phyloP scores from a whole-genome alignment of 1,284 basidiomycete species.

The Boletus subluridellus region DNA sequence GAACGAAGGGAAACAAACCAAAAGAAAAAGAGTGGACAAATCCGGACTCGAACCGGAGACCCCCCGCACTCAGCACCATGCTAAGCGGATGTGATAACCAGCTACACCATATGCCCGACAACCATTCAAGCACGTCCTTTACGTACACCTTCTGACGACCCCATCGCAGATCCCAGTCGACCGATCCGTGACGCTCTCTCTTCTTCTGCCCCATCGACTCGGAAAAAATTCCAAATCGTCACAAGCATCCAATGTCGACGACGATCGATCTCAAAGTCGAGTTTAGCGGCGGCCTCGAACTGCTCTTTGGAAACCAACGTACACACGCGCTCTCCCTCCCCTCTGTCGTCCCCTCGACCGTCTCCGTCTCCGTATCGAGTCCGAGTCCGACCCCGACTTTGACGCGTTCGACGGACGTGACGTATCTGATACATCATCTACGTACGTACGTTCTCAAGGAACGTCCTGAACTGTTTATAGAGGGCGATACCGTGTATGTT shows the following conservation, averaged over 20 bases:
- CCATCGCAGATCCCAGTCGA: too few relatives aligned
- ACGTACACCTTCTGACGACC: too few relatives aligned
- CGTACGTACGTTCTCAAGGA: slow-evolving; percentile 78
- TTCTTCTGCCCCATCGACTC: too few relatives aligned
- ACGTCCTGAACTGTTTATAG: slow-evolving; percentile 86
- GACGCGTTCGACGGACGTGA: slow-evolving; percentile 50
- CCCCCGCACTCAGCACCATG: slow-evolving; percentile 35
- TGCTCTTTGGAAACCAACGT: slow-evolving; percentile 71
- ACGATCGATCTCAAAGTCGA: slow-evolving; percentile 51
- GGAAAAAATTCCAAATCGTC: too few relatives aligned
- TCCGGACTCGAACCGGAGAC: slow-evolving; percentile 39
- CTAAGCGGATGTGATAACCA: slow-evolving; percentile 51
- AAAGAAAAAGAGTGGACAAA: neutral
- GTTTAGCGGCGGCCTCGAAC: slow-evolving; percentile 79
- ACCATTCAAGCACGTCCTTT: too few relatives aligned
- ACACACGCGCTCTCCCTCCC: slow-evolving; percentile 64
- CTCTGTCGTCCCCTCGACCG: slow-evolving; percentile 32
- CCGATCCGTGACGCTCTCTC: too few relatives aligned
- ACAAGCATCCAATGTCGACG: slow-evolving; percentile 3
- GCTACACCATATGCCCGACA: slow-evolving; percentile 44
- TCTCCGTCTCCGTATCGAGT: too few relatives aligned
- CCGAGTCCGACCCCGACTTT: too few relatives aligned
- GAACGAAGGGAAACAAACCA: too few relatives aligned
- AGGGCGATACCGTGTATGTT: slow-evolving; percentile 78
- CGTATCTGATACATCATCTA: slow-evolving; percentile 78